Conservation (phyloP, 768 basidiomycete species). For the Tricholoma flavovirens region DNA sequence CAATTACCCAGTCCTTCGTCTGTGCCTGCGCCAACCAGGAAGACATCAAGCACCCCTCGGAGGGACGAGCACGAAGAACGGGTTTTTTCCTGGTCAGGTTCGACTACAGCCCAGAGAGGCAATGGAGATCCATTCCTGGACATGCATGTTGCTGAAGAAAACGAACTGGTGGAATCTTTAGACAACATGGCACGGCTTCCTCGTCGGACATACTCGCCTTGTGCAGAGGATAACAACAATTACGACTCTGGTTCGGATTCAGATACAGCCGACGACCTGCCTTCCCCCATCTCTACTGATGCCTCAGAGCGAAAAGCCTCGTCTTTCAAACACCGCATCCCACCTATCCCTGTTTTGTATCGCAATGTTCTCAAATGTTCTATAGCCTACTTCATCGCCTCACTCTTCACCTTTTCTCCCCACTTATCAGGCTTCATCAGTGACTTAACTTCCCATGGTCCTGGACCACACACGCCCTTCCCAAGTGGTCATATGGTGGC, state of each 20-base stretch:
- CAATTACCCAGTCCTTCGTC: slow-evolving; percentile 25
- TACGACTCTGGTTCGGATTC: slow-evolving; percentile 19
- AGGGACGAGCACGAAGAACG: background rate
- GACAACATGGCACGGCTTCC: slow-evolving; percentile 1
- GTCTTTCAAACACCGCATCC: slow-evolving; percentile 15
- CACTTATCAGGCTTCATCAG: slow-evolving; percentile 65
- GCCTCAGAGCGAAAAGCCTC: slow-evolving; percentile 9
- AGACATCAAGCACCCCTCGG: slow-evolving; percentile 2
- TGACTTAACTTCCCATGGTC: slow-evolving; percentile 47
- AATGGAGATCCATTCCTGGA: slow-evolving; percentile 12
- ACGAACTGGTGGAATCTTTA: background rate
- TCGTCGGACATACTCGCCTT: background rate
- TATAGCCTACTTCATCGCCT: slow-evolving; percentile 84
- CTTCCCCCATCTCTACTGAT: slow-evolving; percentile 4
- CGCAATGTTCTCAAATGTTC: slow-evolving; percentile 87
- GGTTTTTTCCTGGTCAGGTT: background rate
- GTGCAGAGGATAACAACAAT: background rate
- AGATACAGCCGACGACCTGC: slow-evolving; percentile 9
- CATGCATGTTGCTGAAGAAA: slow-evolving; percentile 2
- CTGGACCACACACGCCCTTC: slow-evolving; percentile 50
- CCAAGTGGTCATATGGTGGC: slow-evolving; percentile 90
- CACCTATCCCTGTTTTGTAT: slow-evolving; percentile 43
- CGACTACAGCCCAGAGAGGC: slow-evolving; percentile 3
- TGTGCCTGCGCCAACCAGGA: slow-evolving; percentile 7
- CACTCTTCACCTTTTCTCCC: slow-evolving; percentile 88